Conservation (phyloP, 163 green algal species). For the Volvox carteri region DNA sequence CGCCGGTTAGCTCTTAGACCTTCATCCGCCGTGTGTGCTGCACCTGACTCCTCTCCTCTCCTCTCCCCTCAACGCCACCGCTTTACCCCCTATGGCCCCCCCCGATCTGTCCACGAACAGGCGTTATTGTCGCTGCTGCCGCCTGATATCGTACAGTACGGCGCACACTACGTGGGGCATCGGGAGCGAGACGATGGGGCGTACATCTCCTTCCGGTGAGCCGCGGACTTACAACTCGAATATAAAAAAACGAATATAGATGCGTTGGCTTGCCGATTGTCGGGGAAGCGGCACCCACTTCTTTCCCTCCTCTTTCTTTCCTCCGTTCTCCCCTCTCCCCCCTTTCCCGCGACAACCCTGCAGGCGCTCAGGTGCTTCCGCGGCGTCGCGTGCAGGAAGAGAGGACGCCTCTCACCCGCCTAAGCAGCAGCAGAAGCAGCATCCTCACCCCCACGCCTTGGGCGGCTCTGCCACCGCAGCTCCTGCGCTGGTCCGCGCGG, state of each 20-base stretch:
- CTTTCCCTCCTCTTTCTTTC: background rate
- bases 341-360: background rate
- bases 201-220: conserved; percentile 49
- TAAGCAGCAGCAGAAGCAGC: background rate
- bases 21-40: too few species aligned
- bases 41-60: too few species aligned
- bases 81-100: too few species aligned
- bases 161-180: conserved; percentile 43
- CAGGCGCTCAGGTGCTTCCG: background rate
- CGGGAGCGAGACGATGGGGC: conserved; percentile 43
- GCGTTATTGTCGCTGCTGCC: conserved; percentile 51
- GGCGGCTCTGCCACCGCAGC: background rate
- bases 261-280: too few species aligned
- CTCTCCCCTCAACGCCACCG: too few species aligned
- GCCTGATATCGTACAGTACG: conserved; percentile 49
- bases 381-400: too few species aligned
- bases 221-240: background rate
- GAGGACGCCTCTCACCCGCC: too few species aligned
- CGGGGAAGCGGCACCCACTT: too few species aligned
- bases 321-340: background rate
- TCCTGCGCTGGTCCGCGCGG: background rate
- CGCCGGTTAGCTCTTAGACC: background rate
- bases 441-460: too few species aligned
- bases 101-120: too few species aligned
- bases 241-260: too few species aligned